These are phyloP conservation scores for Cryptococcus sp. DNA, from an alignment of 1,284 basidiomycete genomes.

Conservation along the genomic window DNA sequence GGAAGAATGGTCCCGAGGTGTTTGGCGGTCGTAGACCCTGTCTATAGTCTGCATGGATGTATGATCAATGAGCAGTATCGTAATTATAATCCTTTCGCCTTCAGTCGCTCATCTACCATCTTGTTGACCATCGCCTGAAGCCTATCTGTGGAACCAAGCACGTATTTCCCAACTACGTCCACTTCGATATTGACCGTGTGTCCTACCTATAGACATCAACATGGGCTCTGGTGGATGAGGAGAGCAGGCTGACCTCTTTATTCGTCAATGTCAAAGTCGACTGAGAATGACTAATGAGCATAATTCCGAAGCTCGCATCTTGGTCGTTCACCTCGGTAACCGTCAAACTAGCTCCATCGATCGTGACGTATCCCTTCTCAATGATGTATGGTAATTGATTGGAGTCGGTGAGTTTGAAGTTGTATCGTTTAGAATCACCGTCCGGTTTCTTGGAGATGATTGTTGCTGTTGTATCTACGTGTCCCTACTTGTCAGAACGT, in stretches of 20 bases:
- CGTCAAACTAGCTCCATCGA: conserved; percentile 93
- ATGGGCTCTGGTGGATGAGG: background rate
- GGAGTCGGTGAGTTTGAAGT: conserved; percentile 65
- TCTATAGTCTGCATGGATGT: conserved; percentile 30
- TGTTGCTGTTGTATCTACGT: conserved; percentile 84
- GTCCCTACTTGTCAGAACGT: conserved; percentile 57
- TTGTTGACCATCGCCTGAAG: conserved; percentile 64
- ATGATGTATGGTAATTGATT: conserved; percentile 75
- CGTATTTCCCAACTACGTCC: conserved; percentile 54
- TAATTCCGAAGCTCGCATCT: conserved; percentile 66
- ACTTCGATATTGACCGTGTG: conserved; percentile 88
- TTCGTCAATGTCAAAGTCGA: conserved; percentile 74
- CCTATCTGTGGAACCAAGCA: conserved; percentile 60
- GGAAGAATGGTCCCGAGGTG: conserved; percentile 55
- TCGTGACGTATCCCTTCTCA: conserved; percentile 92
- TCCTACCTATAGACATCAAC: conserved; percentile 51
- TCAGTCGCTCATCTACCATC: conserved; percentile 64
- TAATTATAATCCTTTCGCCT: conserved; percentile 14
- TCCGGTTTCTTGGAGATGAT: conserved; percentile 66
- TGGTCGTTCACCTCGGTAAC: conserved; percentile 77
- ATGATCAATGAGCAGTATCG: background rate
- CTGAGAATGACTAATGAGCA: conserved; percentile 94
- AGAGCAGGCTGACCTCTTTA: conserved; percentile 53
- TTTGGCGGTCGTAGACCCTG: conserved; percentile 53
- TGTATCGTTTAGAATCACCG: conserved; percentile 80